phyloP scores from a whole-genome alignment of 495 filamentous ascomycete genomes.

The Penicillium simplicissimum region DNA sequence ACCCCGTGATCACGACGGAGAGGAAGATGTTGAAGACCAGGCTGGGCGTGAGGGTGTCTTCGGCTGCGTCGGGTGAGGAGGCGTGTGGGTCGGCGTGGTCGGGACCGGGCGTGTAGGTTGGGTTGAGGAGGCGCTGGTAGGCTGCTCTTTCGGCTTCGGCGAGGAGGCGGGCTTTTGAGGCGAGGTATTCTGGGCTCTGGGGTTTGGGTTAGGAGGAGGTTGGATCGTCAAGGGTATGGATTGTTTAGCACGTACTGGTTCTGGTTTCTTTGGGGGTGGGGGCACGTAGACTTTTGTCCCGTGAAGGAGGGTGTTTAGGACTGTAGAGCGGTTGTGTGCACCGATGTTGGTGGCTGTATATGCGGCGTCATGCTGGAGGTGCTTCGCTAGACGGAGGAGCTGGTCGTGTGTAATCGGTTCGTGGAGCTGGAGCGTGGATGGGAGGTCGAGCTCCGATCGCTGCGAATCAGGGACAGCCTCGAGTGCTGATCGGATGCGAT shows the following conservation, averaged over 20 bases:
- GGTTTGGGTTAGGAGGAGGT: constrained; percentile 2
- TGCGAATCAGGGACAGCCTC: constrained; percentile 38
- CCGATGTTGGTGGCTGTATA: constrained; percentile 6
- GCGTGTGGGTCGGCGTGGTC: constrained; percentile 44
- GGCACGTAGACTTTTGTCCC: constrained; percentile 74
- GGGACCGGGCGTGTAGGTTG: constrained; percentile 40
- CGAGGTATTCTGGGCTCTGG: constrained; percentile 84
- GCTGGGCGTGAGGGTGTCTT: constrained; percentile 42
- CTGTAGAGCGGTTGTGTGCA: constrained; percentile 21
- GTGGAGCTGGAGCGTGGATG: constrained; percentile 49
- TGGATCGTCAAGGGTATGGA: not conserved
- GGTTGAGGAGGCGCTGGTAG: constrained; percentile 71
- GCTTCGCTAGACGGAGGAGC: constrained; percentile 65
- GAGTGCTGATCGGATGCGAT: constrained; percentile 66
- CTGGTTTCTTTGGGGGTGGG: constrained; percentile 73
- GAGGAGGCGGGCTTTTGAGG: constrained; percentile 81
- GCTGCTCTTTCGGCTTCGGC: constrained; percentile 72
- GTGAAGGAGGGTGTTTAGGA: constrained; percentile 65
- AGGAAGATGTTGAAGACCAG: constrained; percentile 52
- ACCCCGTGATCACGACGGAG: constrained; percentile 47
- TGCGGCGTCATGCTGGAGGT: constrained; percentile 38
- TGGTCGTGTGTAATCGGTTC: constrained; percentile 79
- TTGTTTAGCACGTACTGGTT: constrained; percentile 61
- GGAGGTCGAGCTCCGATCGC: constrained; percentile 36
- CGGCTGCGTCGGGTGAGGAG: constrained; percentile 3